Evolutionary conservation across 306 rosid species (phyloP), one percentile per base, ranked within the genome.

Genomic region (Cucurbita moschata): DNA sequence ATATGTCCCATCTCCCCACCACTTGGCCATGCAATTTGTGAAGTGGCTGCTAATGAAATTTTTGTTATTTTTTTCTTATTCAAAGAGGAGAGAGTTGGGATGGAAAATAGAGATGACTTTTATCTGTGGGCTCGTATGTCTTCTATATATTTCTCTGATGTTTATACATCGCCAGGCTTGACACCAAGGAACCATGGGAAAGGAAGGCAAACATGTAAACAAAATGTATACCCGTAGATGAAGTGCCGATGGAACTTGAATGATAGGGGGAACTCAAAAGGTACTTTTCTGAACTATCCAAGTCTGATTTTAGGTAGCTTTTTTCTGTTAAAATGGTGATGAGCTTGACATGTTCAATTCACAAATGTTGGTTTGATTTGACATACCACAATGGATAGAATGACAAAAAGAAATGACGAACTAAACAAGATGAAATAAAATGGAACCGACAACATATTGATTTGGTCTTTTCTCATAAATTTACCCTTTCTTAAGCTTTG

Each of bases 111-210:
- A 59, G 10, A 5, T 61, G 4, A 62, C 21, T 10, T 10, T 16
- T 47, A 62, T 62, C 47, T 62, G 30, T 63, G 39, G 15, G 8
- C 49, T 63, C 14, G 15, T 39, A 39, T 64, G 42, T 4, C 44
- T 60, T 35, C 67, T 60, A 13, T 35, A 7, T 53, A 60, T 60
- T 2, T 60, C 10, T 13, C 19, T 60, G 11, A 19, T 68, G 15
- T 47, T 47, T 68, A 19, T 13, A 46, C 26, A 21, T 47, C 38
- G 23, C 23, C 38, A 68, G 73, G 73, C 73, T 68, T 23, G 73
- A 47, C 57, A 68, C 52, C 42, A 68, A 68, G 57, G 73, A 68
- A 68, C 73, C 73, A 23, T 68, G 73, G 73, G 73, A 68, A 47
- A 68, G 73, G 57, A 68, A 68, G 56, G 73, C 73, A 46, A 68